These are phyloP conservation scores for Arthrocladium fulminans DNA, from an alignment of 2,329 filamentous ascomycete species.

Conservation along the genomic window DNA sequence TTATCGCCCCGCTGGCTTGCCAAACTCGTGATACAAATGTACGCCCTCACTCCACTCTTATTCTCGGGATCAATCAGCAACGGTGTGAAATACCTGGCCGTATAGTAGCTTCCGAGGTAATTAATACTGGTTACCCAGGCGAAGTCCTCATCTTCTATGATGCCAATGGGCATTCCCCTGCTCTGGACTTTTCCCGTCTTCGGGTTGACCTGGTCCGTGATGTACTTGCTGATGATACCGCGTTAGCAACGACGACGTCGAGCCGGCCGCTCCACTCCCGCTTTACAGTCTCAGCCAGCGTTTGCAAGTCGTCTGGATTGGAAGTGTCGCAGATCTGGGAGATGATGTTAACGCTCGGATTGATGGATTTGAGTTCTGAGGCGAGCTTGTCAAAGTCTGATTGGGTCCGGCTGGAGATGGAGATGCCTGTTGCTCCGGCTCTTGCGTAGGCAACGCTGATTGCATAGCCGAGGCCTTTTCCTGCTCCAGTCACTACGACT, in stretches of 20 bases:
- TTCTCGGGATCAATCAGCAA: constrained; percentile 7
- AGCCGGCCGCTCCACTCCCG: constrained; percentile 24
- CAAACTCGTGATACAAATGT: constrained; percentile 13
- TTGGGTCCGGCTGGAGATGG: constrained; percentile 25
- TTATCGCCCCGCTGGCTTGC: constrained; percentile 9
- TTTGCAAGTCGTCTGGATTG: constrained; percentile 24
- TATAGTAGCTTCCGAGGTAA: constrained; percentile 14
- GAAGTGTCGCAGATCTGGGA: constrained; percentile 15
- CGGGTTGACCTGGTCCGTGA: constrained; percentile 13
- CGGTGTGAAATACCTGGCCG: constrained; percentile 17
- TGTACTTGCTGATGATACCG: constrained; percentile 20
- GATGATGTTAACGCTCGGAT: constrained; percentile 26
- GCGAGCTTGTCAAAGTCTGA: constrained; percentile 20
- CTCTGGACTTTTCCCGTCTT: constrained; percentile 14
- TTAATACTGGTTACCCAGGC: constrained; percentile 14
- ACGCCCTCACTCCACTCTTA: constrained; percentile 8
- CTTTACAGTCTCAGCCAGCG: constrained; percentile 23
- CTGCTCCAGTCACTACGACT: constrained; percentile 32
- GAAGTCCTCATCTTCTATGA: constrained; percentile 18
- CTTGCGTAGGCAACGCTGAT: constrained; percentile 27
- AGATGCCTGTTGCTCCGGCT: constrained; percentile 33
- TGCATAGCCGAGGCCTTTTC: constrained; percentile 29
- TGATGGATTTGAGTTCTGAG: constrained; percentile 23
- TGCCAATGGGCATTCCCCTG: constrained; percentile 12
- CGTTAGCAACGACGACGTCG: constrained; percentile 32